These are phyloP conservation scores for Pyrenula massariospora DNA, from an alignment of 495 filamentous ascomycete species.

Conservation along the genomic window DNA sequence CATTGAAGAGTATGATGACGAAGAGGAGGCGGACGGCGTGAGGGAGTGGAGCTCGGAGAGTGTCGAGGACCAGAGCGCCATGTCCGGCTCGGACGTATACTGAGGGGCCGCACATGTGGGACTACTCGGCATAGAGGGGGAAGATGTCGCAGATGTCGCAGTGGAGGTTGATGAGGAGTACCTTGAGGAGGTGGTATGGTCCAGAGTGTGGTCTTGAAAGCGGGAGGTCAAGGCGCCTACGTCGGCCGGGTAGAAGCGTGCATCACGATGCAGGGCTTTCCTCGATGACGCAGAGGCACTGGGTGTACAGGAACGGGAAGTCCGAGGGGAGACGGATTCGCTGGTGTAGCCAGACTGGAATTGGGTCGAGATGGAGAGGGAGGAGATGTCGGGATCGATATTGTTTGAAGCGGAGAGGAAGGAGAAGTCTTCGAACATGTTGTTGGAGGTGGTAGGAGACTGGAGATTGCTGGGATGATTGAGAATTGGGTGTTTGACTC, in stretches of 20 bases:
- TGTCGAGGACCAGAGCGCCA: background rate
- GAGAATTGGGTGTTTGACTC: no score
- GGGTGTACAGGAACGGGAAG: background rate
- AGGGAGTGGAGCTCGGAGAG: background rate
- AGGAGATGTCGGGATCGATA: slow-evolving; percentile 8
- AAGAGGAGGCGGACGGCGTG: background rate
- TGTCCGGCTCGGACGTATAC: background rate
- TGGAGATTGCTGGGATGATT: no score
- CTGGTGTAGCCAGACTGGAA: background rate
- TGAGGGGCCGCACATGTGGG: background rate
- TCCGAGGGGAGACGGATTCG: background rate
- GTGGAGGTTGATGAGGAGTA: background rate
- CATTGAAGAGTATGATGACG: background rate
- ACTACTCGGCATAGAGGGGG: background rate
- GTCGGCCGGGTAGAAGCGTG: background rate
- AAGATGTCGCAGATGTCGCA: background rate
- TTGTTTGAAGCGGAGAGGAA: slow-evolving; percentile 2
- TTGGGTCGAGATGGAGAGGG: background rate
- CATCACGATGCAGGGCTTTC: background rate
- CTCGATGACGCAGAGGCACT: background rate
- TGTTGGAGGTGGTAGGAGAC: background rate
- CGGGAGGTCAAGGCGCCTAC: background rate
- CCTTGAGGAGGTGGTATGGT: no score
- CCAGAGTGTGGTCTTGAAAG: background rate
- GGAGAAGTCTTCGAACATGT: slow-evolving; percentile 1